These are phyloP conservation scores for Canariomyces notabilis DNA, from an alignment of 2,329 filamentous ascomycete genomes.

Conservation along the genomic window DNA sequence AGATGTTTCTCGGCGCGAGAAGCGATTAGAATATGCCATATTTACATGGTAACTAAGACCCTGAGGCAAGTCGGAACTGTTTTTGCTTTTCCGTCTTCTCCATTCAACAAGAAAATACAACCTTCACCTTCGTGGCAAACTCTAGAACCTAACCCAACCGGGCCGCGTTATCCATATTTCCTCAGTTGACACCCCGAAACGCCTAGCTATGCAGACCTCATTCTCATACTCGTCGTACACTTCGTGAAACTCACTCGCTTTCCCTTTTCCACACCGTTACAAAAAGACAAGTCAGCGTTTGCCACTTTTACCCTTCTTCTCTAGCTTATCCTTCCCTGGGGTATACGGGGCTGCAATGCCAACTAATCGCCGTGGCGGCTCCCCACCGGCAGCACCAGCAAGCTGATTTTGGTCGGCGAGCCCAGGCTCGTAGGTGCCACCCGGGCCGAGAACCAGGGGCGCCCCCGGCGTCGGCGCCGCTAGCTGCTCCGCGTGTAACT, in stretches of 20 bases:
- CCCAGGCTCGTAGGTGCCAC: constrained; percentile 48
- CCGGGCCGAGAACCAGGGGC: constrained; percentile 38
- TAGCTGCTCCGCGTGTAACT: constrained; percentile 75
- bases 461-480: constrained; percentile 54
- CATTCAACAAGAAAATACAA: too few relatives aligned
- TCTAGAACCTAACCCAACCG: too few relatives aligned
- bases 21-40: background rate
- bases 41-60: too few relatives aligned
- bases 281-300: constrained; percentile 29
- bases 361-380: constrained; percentile 40
- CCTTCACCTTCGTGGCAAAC: too few relatives aligned
- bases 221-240: constrained; percentile 4
- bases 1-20: background rate
- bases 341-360: constrained; percentile 55
- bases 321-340: constrained; percentile 47
- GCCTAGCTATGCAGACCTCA: constrained; percentile 11
- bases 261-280: background rate
- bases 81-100: too few relatives aligned
- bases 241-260: background rate
- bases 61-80: too few relatives aligned
- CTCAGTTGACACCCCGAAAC: constrained; percentile 14
- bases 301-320: constrained; percentile 31
- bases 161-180: too few relatives aligned
- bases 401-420: constrained; percentile 29
- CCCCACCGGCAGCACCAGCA: constrained; percentile 6